Evolutionary conservation across 768 basidiomycete genomes (phyloP), one percentile per base, ranked within the genome.

Genomic region (Rhodotorula diobovata): DNA sequence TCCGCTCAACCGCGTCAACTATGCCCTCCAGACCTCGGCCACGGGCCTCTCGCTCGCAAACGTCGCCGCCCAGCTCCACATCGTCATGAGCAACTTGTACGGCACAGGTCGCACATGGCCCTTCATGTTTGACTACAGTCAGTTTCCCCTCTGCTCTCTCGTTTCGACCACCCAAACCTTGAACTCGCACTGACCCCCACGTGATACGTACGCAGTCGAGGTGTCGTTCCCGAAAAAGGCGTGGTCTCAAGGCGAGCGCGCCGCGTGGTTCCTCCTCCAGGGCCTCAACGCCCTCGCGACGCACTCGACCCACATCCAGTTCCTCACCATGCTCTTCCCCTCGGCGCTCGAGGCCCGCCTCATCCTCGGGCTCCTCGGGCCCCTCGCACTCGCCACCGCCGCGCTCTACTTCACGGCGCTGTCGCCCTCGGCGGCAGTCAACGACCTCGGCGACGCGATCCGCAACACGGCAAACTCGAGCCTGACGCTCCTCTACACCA

Each of bases 221-320:
- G 68, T 72, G 30, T 28, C 48, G 32, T 35, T 75, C 12, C 71
- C 71, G 7, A 63, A 68, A 5, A 39, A 51, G 32, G 35, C 48
- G 15, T 98, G 95, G 95, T 83, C 83, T 12, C 73, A 82, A 6
- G 84, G 85, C 0, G 85, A 90, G 72, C 83, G 85, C 25, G 88
- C 86, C 0, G 87, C 88, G 1, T 97, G 93, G 94, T 85, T 90
- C 54, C 83, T 90, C 62, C 88, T 98, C 86, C 91, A 91, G 74
- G 91, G 91, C 0, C 84, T 90, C 1, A 89, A 89, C 4, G 89
- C 89, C 2, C 89, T 87, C 18, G 81, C 94, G 39, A 51, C 61
- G 32, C 78, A 97, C 92, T 89, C 93, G 61, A 95, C 96, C 0
- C 94, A 98, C 79, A 96, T 99, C 61, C 96, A 98, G 80, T 97